Evolutionary conservation across 495 filamentous ascomycete species (phyloP).

Genomic region (Neurospora hispaniola): DNA sequence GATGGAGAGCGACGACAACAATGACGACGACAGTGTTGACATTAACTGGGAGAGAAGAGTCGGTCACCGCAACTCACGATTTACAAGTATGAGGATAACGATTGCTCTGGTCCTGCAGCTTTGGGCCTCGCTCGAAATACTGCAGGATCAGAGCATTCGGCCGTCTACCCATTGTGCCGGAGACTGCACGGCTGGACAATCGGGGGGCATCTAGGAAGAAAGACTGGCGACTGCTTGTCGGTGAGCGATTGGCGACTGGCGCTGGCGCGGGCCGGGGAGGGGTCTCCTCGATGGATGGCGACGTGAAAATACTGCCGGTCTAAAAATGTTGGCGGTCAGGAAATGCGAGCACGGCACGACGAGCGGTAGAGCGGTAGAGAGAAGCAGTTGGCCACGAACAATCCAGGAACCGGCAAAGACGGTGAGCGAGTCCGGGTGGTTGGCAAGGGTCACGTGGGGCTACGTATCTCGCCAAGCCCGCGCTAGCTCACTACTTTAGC

Average conservation of each 20-base stretch:
- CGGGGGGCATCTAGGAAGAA: slow-evolving; percentile 2
- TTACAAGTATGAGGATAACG: slow-evolving; percentile 83
- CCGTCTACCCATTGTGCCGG: slow-evolving; percentile 58
- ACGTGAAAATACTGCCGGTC: slow-evolving; percentile 23
- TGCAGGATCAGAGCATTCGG: slow-evolving; percentile 73
- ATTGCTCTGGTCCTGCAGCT: slow-evolving; percentile 75
- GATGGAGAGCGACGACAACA: neutral
- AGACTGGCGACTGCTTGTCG: slow-evolving; percentile 2
- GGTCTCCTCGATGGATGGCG: slow-evolving; percentile 7
- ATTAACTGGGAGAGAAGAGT: neutral
- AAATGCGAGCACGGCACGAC: neutral
- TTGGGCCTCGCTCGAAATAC: slow-evolving; percentile 73
- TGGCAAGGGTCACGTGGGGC: slow-evolving; percentile 1
- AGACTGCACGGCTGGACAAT: slow-evolving; percentile 10
- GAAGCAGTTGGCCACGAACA: neutral
- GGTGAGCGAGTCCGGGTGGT: neutral
- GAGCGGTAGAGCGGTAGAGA: neutral
- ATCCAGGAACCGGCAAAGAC: slow-evolving; percentile 1
- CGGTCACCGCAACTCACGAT: slow-evolving; percentile 23
- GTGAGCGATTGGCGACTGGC: slow-evolving; percentile 2
- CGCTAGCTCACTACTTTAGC: neutral
- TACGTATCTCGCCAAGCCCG: neutral
- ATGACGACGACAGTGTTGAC: neutral
- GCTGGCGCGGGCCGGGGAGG: slow-evolving; percentile 8
- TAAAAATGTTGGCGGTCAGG: slow-evolving; percentile 23